A percentile compares a stretch with the other conserved stretches of the same genome.
Evolutionary conservation across 495 filamentous ascomycete genomes (phyloP).

Genomic region (Sphaerosporella brunnea): DNA sequence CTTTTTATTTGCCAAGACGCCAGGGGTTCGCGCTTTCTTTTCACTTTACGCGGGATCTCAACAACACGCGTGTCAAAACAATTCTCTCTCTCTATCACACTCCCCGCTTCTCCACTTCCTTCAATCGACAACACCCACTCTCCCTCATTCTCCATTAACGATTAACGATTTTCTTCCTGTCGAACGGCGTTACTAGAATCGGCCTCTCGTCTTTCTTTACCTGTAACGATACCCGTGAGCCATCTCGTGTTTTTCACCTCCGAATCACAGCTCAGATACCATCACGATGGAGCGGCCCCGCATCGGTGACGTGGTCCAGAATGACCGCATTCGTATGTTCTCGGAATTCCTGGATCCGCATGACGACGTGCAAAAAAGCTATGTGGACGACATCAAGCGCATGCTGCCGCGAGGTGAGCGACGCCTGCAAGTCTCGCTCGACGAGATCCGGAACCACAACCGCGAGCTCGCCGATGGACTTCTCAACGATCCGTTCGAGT

Average conservation of each 20-base stretch:
- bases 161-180: not conserved
- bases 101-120: not conserved
- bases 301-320: conserved; percentile 3
- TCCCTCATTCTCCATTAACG: not conserved
- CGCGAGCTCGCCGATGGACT: conserved; percentile 76
- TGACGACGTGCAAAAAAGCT: conserved; percentile 21
- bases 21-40: too few relatives aligned
- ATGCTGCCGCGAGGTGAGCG: conserved; percentile 81
- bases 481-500: conserved; percentile 75
- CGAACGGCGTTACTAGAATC: not conserved
- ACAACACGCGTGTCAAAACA: too few relatives aligned
- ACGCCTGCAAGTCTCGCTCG: conserved; percentile 69
- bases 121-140: not conserved
- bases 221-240: not conserved
- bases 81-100: not conserved
- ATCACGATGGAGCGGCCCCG: not conserved
- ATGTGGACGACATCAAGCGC: conserved; percentile 29
- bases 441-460: conserved; percentile 83
- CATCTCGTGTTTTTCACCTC: not conserved
- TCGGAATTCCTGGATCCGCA: conserved; percentile 22
- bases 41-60: conserved; percentile 4
- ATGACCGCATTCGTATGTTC: conserved; percentile 21
- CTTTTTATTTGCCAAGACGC: too few relatives aligned
- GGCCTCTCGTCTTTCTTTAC: not conserved
- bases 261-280: not conserved